Evolutionary conservation across 2,329 filamentous ascomycete species (phyloP).

Genomic region (Fusarium sp.): DNA sequence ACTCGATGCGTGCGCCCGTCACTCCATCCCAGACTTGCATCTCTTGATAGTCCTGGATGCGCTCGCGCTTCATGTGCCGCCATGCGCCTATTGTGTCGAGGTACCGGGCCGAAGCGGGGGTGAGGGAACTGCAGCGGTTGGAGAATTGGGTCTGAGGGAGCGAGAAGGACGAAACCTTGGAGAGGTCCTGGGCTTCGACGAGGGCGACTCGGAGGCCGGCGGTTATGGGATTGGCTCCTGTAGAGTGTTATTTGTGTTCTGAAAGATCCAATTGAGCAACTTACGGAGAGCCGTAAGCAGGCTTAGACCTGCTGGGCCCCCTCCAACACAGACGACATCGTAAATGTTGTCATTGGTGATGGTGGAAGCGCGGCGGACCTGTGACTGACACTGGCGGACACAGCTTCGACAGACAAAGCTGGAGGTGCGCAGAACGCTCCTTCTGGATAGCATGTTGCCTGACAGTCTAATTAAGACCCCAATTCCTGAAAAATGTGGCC

Average conservation of each 20-base stretch:
- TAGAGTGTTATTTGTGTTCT: neutral
- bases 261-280: neutral
- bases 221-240: slow-evolving; percentile 83
- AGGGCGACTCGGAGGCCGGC: slow-evolving; percentile 87
- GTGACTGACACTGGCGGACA: slow-evolving; percentile 56
- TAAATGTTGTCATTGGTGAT: slow-evolving; percentile 79
- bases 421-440: slow-evolving; percentile 45
- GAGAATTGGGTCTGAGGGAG: slow-evolving; percentile 82
- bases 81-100: slow-evolving; percentile 89
- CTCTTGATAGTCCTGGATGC: slow-evolving; percentile 90
- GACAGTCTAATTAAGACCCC: slow-evolving; percentile 12
- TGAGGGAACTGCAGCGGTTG: slow-evolving; percentile 96
- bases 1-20: slow-evolving; percentile 88
- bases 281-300: slow-evolving; percentile 83
- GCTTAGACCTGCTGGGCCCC: slow-evolving; percentile 90
- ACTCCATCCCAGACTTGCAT: slow-evolving; percentile 99
- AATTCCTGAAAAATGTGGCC: slow-evolving; percentile 9
- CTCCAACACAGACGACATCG: slow-evolving; percentile 93
- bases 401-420: slow-evolving; percentile 66
- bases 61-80: slow-evolving; percentile 79
- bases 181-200: slow-evolving; percentile 90
- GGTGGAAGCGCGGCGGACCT: slow-evolving; percentile 60
- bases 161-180: slow-evolving; percentile 76
- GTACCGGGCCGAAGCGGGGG: slow-evolving; percentile 88
- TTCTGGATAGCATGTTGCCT: slow-evolving; percentile 49